Percentiles rank a stretch among this genome's conserved stretches.
phyloP scores from a whole-genome alignment of 192 early-diverging fungal genomes.

The Umbelopsis ramanniana region DNA sequence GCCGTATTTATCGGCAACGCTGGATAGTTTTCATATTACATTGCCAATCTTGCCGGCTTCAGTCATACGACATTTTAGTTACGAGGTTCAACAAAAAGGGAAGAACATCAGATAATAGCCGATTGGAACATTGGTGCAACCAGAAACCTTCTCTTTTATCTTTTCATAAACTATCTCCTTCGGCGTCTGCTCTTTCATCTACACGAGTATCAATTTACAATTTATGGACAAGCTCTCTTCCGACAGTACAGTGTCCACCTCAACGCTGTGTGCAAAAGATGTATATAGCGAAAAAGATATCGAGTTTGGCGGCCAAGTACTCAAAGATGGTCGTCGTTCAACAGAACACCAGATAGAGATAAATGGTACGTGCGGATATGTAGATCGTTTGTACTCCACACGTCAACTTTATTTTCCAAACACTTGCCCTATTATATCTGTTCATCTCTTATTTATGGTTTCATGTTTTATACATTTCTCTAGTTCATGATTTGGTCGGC shows the following conservation, averaged over 20 bases:
- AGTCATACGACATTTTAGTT: neutral
- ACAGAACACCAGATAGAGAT: conserved; percentile 71
- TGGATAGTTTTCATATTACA: neutral
- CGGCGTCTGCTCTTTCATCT: neutral
- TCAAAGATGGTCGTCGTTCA: conserved; percentile 59
- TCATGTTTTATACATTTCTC: neutral
- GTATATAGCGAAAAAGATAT: neutral
- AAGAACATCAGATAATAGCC: neutral
- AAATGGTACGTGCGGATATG: conserved; percentile 41
- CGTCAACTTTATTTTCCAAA: neutral
- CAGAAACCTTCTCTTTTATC: too few relatives aligned
- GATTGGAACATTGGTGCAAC: neutral
- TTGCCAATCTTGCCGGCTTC: neutral
- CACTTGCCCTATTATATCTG: neutral
- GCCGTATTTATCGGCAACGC: neutral
- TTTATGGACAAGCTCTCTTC: conserved; percentile 4
- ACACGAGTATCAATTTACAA: neutral
- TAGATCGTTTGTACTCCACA: neutral
- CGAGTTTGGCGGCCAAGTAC: neutral
- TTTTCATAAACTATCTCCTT: neutral
- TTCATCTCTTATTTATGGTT: too few relatives aligned
- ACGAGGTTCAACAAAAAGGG: neutral
- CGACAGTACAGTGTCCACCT: neutral
- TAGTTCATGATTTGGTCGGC: conserved; percentile 85
- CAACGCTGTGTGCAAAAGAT: conserved; percentile 6